These are phyloP conservation scores for Escallonia herrerae DNA, from an alignment of 129 eudicot species.

Conservation along the genomic window DNA sequence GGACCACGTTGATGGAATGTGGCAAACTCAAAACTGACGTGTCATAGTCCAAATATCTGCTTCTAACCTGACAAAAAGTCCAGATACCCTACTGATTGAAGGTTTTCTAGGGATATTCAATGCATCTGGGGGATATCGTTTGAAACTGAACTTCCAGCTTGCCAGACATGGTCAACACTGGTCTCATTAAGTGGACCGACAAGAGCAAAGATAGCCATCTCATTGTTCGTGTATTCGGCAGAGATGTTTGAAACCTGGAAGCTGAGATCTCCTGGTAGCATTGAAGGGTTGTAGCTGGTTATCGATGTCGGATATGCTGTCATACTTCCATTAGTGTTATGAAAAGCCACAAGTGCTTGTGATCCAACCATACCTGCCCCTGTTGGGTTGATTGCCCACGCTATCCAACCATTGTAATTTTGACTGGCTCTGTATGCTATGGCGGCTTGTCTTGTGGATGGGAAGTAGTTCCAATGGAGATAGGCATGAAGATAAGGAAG, in stretches of 20 bases:
- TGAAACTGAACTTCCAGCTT: slow-evolving; percentile 41
- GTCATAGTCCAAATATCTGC: not conserved
- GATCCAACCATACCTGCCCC: slow-evolving; percentile 60
- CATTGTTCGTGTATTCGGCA: slow-evolving; percentile 38
- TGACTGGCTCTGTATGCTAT: slow-evolving; percentile 54
- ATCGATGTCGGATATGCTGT: slow-evolving; percentile 37
- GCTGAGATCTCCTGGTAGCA: slow-evolving; percentile 47
- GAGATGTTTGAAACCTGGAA: slow-evolving; percentile 49
- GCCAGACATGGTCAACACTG: slow-evolving; percentile 49
- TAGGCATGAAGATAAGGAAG: slow-evolving; percentile 43
- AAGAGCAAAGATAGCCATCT: slow-evolving; percentile 47
- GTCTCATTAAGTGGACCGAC: slow-evolving; percentile 56
- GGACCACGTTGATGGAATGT: no score
- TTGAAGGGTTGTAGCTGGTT: slow-evolving; percentile 42
- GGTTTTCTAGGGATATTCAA: slow-evolving; percentile 28
- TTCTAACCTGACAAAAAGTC: slow-evolving; percentile 30
- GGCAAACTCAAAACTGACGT: no score
- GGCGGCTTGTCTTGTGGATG: slow-evolving; percentile 25
- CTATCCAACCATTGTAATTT: slow-evolving; percentile 44
- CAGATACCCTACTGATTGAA: slow-evolving; percentile 39
- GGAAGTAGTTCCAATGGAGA: slow-evolving; percentile 53
- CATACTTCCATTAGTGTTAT: slow-evolving; percentile 29
- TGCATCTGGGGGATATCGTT: slow-evolving; percentile 57
- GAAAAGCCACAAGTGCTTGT: slow-evolving; percentile 64
- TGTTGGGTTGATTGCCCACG: slow-evolving; percentile 60